Percentiles rank a stretch among this genome's conserved stretches.
phyloP scores from a whole-genome alignment of 176 grass and related monocot genomes.

The Aegilops bicornis region DNA sequence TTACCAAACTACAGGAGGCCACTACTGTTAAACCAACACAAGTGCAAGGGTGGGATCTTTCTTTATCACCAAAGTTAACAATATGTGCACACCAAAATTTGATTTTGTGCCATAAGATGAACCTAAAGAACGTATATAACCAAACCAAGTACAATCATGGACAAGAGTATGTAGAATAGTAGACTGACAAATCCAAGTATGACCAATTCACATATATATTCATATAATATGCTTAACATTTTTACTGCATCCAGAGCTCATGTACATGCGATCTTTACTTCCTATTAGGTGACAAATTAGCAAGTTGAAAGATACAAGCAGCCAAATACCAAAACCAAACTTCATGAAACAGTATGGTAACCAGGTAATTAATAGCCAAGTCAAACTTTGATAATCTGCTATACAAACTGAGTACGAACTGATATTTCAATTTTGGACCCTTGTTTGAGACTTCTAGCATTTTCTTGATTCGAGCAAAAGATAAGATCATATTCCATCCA shows the following conservation, averaged over 20 bases:
- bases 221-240: no score
- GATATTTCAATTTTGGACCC: neutral
- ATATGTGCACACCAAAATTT: neutral
- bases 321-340: neutral
- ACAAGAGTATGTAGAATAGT: no score
- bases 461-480: no score
- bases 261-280: no score
- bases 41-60: neutral
- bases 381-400: no score
- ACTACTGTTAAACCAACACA: neutral
- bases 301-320: neutral
- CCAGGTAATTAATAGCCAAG: neutral
- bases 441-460: no score
- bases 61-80: neutral
- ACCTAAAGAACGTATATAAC: neutral
- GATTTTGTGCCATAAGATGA: no score
- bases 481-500: no score
- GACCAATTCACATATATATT: no score
- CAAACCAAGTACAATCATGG: no score
- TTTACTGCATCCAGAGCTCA: no score
- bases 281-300: neutral
- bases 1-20: neutral
- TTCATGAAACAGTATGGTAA: conserved; percentile 6
- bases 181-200: no score
- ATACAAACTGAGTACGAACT: neutral